Percentiles rank a stretch among this genome's conserved stretches.
Conservation (phyloP, 371 early-diverging fungal genomes). For the Mortierella sp. region DNA sequence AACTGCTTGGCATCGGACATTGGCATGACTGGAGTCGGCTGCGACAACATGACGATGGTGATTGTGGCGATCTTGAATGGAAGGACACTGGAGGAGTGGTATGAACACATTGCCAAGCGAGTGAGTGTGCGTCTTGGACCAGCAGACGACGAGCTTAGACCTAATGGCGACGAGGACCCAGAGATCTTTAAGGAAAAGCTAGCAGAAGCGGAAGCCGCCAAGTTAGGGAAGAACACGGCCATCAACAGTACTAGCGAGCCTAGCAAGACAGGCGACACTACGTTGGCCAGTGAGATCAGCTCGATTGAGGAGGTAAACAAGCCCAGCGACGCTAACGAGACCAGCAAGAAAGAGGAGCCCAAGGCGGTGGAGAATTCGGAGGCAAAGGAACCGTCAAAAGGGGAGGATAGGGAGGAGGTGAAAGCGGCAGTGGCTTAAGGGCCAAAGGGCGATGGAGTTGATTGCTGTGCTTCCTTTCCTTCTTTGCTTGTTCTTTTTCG, state of each 20-base stretch:
- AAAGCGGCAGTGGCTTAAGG: constrained; percentile 5
- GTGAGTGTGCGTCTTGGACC: constrained; percentile 36
- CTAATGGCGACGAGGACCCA: constrained; percentile 46
- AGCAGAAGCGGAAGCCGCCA: not conserved
- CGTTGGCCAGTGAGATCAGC: no score
- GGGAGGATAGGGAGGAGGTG: constrained; percentile 7
- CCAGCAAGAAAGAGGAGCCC: constrained; percentile 1
- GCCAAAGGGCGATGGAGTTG: not conserved
- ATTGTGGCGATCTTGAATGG: constrained; percentile 90
- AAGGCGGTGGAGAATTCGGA: constrained; percentile 1
- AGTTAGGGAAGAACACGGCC: not conserved
- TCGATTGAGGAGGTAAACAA: not conserved
- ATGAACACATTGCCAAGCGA: constrained; percentile 48
- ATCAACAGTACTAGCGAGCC: not conserved
- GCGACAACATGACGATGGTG: constrained; percentile 98
- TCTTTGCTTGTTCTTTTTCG: constrained; percentile 2
- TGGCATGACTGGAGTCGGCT: constrained; percentile 91
- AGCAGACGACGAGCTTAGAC: constrained; percentile 19
- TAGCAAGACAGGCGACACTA: not conserved
- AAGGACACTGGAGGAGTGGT: constrained; percentile 77
- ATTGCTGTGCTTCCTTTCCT: not conserved
- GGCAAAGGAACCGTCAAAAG: constrained; percentile 8
- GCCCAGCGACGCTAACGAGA: not conserved
- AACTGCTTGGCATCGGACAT: constrained; percentile 86
- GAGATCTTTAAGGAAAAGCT: constrained; percentile 19